These are phyloP conservation scores for Pyrus pyrifolia DNA, from an alignment of 306 rosid species.

Conservation along the genomic window DNA sequence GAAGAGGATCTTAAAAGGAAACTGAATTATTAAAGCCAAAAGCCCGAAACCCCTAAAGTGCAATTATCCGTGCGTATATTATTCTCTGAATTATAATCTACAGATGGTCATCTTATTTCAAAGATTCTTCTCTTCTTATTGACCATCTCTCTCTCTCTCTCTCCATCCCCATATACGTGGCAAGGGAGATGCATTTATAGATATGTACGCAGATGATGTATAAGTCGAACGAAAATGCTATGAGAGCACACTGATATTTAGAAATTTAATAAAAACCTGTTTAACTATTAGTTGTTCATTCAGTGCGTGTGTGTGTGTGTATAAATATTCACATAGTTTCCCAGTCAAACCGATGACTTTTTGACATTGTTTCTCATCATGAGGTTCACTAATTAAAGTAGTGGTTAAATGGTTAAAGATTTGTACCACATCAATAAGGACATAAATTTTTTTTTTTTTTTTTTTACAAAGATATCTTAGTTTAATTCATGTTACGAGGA, in stretches of 20 bases:
- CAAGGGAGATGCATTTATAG: neutral
- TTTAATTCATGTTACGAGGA: neutral
- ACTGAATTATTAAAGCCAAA: slow-evolving; percentile 36
- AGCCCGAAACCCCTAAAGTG: slow-evolving; percentile 22
- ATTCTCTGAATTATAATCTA: slow-evolving; percentile 24
- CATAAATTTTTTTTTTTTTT: neutral
- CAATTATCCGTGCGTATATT: slow-evolving; percentile 35
- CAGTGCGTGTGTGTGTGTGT: too few relatives aligned
- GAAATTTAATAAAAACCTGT: too few relatives aligned
- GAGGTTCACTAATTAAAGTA: neutral
- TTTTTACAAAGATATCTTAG: too few relatives aligned
- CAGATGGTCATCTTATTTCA: slow-evolving; percentile 24
- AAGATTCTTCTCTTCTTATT: slow-evolving; percentile 29
- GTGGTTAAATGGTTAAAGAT: neutral
- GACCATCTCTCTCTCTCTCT: neutral
- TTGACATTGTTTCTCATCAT: neutral
- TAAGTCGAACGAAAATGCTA: neutral
- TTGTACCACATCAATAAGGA: neutral
- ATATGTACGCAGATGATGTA: neutral
- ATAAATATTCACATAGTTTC: neutral
- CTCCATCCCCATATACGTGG: neutral
- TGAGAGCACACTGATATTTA: neutral
- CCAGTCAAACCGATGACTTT: neutral
- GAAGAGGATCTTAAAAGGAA: slow-evolving; percentile 20
- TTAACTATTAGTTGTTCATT: neutral